These are phyloP conservation scores for Scutellaria minor DNA, from an alignment of 257 asterid genomes.

Conservation along the genomic window DNA sequence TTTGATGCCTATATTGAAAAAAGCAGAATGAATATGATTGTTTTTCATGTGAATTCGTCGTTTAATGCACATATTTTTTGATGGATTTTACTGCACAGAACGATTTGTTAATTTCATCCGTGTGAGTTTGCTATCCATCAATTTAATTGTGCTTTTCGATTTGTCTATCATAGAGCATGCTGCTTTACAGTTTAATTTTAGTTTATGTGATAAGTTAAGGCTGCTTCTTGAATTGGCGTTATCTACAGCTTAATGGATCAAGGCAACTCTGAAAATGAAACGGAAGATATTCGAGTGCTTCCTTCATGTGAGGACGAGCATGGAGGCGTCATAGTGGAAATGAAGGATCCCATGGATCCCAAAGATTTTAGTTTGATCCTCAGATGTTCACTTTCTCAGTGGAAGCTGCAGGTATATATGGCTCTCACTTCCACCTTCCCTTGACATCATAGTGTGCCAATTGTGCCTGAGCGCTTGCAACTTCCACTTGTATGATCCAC, in stretches of 20 bases:
- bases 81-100: neutral
- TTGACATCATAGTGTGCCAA: no score
- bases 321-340: slow-evolving; percentile 65
- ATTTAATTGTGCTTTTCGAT: neutral
- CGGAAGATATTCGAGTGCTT: slow-evolving; percentile 43
- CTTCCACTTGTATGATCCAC: slow-evolving; percentile 17
- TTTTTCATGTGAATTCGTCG: neutral
- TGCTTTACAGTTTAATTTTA: neutral
- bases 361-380: slow-evolving; percentile 49
- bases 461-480: no score
- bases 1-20: slow-evolving; percentile 1
- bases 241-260: slow-evolving; percentile 51
- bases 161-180: neutral
- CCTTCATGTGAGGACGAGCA: slow-evolving; percentile 61
- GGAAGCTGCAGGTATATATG: slow-evolving; percentile 70
- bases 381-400: slow-evolving; percentile 50
- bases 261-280: slow-evolving; percentile 41
- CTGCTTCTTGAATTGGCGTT: slow-evolving; percentile 26
- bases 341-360: slow-evolving; percentile 63
- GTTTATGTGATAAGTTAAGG: slow-evolving; percentile 5
- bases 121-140: neutral
- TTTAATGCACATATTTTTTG: neutral
- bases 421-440: neutral
- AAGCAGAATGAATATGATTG: neutral
- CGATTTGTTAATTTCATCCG: neutral